Base-by-base conservation (phyloP, 441 rosid species). In the Gossypium lobatum region DNA sequence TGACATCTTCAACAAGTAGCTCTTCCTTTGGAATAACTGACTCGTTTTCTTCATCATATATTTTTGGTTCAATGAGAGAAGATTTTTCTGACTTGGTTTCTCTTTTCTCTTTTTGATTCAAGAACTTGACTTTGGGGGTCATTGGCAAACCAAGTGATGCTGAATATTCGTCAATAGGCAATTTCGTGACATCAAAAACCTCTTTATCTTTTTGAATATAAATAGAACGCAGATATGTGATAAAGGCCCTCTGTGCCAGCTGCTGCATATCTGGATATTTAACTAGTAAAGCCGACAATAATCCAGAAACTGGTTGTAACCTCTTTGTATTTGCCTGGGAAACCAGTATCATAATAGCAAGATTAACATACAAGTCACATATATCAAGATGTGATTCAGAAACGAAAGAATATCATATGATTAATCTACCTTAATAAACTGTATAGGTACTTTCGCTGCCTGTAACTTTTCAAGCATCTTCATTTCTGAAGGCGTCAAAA, bases 61-160 rank as follows among this genome's bases (percentile, higher is more conserved):
- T 75, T 79, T 72, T 87, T 18, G 78, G 66, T 80, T 83, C 88
- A 65, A 80, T 50, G 31, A 72, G 61, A 39, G 84, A 70, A 63
- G 85, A 73, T 63, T 79, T 83, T 63, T 54, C 85, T 2, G 68
- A 62, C 21, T 66, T 76, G 8, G 48, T 79, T 71, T 85, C 85
- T 17, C 82, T 77, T 83, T 82, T 88, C 17, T 74, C 64, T 85
- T 83, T 85, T 64, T 82, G 84, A 69, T 86, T 86, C 73, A 89
- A 74, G 76, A 92, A 92, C 23, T 89, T 88, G 73, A 93, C 75
- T 82, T 78, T 88, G 0, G 98, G 99, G 64, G 92, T 81, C 92
- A 93, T 87, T 42, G 97, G 97, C 73, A 95, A 86, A 74, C 99
- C 98, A 84, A 95, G 73, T 13, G 99, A 91, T 57, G 97, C 95